Conservation (phyloP, 495 filamentous ascomycete species). For the Annulohypoxylon stygium region DNA sequence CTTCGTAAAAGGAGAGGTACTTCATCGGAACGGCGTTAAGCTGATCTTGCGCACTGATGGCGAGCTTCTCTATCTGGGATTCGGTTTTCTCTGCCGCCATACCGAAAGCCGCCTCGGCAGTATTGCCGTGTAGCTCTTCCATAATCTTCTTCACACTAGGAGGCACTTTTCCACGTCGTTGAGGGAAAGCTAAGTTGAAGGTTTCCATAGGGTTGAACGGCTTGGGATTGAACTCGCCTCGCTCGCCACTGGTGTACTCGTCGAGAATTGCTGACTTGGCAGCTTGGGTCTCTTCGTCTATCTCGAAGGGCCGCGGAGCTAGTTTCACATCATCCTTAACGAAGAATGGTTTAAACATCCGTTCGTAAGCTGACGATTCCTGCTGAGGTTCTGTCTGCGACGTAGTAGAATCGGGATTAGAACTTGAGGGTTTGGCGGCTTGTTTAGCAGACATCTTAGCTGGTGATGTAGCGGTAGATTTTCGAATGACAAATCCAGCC, state of each 20-base stretch:
- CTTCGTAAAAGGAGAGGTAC: constrained; percentile 83
- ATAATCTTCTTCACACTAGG: constrained; percentile 78
- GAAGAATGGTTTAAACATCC: constrained; percentile 82
- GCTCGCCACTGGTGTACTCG: constrained; percentile 56
- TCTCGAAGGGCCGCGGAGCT: constrained; percentile 65
- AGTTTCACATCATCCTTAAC: constrained; percentile 74
- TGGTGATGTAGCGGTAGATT: constrained; percentile 38
- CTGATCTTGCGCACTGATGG: constrained; percentile 60
- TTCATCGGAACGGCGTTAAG: constrained; percentile 78
- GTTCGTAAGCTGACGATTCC: constrained; percentile 72
- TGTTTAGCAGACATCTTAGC: constrained; percentile 47
- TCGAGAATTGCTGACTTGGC: constrained; percentile 66
- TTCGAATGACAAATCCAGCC: constrained; percentile 62
- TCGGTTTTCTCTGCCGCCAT: constrained; percentile 47
- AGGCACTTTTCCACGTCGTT: constrained; percentile 63
- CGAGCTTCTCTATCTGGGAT: constrained; percentile 61
- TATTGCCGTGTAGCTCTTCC: constrained; percentile 51
- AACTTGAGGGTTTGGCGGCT: constrained; percentile 48
- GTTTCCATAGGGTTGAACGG: constrained; percentile 68
- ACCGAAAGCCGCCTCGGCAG: constrained; percentile 34
- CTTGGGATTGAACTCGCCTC: constrained; percentile 47
- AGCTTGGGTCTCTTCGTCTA: constrained; percentile 67
- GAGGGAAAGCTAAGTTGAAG: constrained; percentile 69
- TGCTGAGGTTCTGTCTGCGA: constrained; percentile 45
- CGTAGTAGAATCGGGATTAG: constrained; percentile 32